Evolutionary conservation across 768 basidiomycete genomes (phyloP).

Genomic region (Rhizopogon salebrosus): DNA sequence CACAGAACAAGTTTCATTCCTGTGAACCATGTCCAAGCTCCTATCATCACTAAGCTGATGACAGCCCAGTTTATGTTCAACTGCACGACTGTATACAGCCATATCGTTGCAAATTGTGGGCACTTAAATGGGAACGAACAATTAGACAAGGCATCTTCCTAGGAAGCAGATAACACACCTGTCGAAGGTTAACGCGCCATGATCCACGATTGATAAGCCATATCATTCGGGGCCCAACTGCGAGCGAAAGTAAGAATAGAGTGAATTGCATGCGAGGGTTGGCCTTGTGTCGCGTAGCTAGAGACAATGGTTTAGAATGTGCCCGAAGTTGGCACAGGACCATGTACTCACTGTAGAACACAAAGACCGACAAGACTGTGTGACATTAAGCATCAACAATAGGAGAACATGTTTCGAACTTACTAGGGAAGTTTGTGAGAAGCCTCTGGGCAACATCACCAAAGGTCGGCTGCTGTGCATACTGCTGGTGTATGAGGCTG

Average conservation of each 20-base stretch:
- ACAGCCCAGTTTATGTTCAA: slow-evolving; percentile 61
- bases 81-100: slow-evolving; percentile 73
- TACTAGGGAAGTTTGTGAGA: slow-evolving; percentile 68
- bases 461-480: slow-evolving; percentile 53
- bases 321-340: background rate
- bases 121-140: slow-evolving; percentile 36
- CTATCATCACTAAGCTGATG: slow-evolving; percentile 48
- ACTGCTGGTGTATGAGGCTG: slow-evolving; percentile 78
- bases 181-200: slow-evolving; percentile 69
- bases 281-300: slow-evolving; percentile 61
- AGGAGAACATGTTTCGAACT: slow-evolving; percentile 20
- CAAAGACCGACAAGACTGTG: slow-evolving; percentile 66
- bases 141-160: background rate
- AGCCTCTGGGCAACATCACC: slow-evolving; percentile 50
- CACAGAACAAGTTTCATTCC: slow-evolving; percentile 42
- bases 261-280: slow-evolving; percentile 46
- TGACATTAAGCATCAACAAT: slow-evolving; percentile 3
- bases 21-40: slow-evolving; percentile 58
- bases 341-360: slow-evolving; percentile 62
- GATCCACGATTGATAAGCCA: slow-evolving; percentile 66
- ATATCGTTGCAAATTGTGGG: slow-evolving; percentile 73
- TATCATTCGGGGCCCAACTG: slow-evolving; percentile 61
- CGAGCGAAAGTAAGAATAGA: slow-evolving; percentile 54
- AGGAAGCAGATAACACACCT: slow-evolving; percentile 37
- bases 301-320: slow-evolving; percentile 4